These are phyloP conservation scores for Cardamine occulta DNA, from an alignment of 345 rosid species.

Conservation along the genomic window DNA sequence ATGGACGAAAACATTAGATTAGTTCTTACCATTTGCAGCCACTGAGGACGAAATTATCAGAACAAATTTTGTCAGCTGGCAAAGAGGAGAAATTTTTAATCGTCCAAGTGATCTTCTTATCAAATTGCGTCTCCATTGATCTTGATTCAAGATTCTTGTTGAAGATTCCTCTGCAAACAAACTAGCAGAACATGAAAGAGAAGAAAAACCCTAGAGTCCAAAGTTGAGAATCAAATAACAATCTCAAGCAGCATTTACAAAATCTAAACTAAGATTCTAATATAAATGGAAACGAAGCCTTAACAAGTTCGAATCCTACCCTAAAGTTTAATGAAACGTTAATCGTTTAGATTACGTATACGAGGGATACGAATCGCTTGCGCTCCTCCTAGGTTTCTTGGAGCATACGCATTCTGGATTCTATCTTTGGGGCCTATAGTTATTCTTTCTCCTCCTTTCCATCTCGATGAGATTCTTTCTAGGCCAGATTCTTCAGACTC, in stretches of 20 bases:
- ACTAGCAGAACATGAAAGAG: background rate
- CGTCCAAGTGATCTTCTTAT: conserved; percentile 1
- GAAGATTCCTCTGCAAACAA: background rate
- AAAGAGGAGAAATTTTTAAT: conserved; percentile 10
- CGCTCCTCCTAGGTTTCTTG: conserved; percentile 15
- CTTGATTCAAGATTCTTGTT: background rate
- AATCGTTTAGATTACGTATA: background rate
- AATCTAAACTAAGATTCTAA: background rate
- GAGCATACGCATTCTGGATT: background rate
- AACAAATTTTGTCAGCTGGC: background rate
- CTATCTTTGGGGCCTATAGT: too few relatives aligned
- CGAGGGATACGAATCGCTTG: background rate
- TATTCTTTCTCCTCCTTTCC: too few relatives aligned
- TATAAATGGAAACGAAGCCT: background rate
- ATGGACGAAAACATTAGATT: background rate
- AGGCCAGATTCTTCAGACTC: too few relatives aligned
- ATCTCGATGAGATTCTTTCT: too few relatives aligned
- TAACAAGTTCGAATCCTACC: background rate
- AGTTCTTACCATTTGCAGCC: conserved; percentile 16
- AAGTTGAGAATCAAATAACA: background rate
- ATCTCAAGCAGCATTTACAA: background rate
- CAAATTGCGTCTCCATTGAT: background rate
- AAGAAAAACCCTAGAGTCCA: conserved; percentile 8
- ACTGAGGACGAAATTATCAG: background rate
- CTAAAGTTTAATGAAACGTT: background rate